Evolutionary conservation across 345 rosid genomes (phyloP).

Genomic region (Brassica carinata): DNA sequence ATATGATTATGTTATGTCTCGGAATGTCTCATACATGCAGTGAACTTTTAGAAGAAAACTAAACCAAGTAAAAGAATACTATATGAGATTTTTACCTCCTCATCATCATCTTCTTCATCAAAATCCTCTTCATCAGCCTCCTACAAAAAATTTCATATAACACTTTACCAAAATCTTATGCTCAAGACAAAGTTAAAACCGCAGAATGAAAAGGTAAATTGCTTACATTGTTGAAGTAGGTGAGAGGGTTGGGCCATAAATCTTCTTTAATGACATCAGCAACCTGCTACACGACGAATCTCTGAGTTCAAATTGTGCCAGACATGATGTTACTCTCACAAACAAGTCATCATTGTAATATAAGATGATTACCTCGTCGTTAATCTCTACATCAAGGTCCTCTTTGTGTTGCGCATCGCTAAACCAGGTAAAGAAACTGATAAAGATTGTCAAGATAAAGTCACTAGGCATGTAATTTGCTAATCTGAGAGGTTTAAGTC

Average conservation of each 20-base stretch:
- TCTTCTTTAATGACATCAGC: slow-evolving; percentile 95
- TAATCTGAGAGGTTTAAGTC: not conserved
- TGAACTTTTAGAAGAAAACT: not conserved
- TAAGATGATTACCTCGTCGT: slow-evolving; percentile 66
- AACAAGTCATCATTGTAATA: not conserved
- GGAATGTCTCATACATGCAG: not conserved
- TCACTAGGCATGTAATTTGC: not conserved
- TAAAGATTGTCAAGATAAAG: slow-evolving; percentile 15
- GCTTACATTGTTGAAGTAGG: slow-evolving; percentile 77
- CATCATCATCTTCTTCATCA: slow-evolving; percentile 43
- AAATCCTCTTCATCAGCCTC: slow-evolving; percentile 75
- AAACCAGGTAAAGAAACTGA: slow-evolving; percentile 94
- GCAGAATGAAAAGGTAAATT: slow-evolving; percentile 14
- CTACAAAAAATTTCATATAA: slow-evolving; percentile 38
- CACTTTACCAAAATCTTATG: slow-evolving; percentile 3
- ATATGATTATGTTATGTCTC: not conserved
- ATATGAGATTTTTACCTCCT: slow-evolving; percentile 48
- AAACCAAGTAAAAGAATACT: not conserved
- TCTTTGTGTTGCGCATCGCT: slow-evolving; percentile 60
- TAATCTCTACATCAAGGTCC: slow-evolving; percentile 54
- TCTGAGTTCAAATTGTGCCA: slow-evolving; percentile 25
- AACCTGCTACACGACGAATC: slow-evolving; percentile 54
- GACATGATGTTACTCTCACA: slow-evolving; percentile 7
- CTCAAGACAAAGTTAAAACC: not conserved
- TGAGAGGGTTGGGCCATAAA: slow-evolving; percentile 93